phyloP scores from a whole-genome alignment of 2,329 filamentous ascomycete species.

The Xylariaceae sp. region DNA sequence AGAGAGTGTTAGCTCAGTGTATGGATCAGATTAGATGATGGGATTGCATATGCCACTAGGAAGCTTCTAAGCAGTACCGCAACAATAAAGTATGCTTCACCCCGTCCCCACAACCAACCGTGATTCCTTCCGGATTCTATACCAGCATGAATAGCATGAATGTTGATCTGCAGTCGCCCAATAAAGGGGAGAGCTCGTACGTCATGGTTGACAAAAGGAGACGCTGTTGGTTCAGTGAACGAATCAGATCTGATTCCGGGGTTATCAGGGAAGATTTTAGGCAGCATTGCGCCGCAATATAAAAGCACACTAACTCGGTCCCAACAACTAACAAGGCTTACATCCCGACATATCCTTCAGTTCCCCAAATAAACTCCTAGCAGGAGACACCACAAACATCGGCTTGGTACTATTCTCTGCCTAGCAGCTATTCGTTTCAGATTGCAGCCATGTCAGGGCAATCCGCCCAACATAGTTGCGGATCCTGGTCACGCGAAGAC shows the following conservation, averaged over 20 bases:
- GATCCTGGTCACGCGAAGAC: slow-evolving; percentile 8
- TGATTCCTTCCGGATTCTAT: neutral
- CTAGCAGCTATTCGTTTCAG: neutral
- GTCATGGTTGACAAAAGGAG: neutral
- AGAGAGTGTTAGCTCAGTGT: neutral
- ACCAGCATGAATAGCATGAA: neutral
- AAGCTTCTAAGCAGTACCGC: no score
- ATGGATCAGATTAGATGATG: neutral
- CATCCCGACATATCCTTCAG: neutral
- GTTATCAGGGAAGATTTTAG: slow-evolving; percentile 9
- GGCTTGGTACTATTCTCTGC: neutral
- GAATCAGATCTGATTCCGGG: neutral
- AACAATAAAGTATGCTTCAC: neutral
- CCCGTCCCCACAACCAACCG: neutral
- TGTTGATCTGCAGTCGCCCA: neutral
- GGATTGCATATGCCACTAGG: no score
- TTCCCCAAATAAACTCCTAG: neutral
- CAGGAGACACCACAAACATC: neutral
- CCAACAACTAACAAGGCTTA: neutral
- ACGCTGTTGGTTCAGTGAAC: neutral
- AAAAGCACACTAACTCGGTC: slow-evolving; percentile 6
- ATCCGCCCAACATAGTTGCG: neutral
- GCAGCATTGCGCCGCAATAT: slow-evolving; percentile 10
- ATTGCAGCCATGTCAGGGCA: neutral
- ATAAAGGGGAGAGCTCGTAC: neutral